Base-by-base conservation (phyloP, 2,329 filamentous ascomycete genomes). In the Aureobasidium sp. region DNA sequence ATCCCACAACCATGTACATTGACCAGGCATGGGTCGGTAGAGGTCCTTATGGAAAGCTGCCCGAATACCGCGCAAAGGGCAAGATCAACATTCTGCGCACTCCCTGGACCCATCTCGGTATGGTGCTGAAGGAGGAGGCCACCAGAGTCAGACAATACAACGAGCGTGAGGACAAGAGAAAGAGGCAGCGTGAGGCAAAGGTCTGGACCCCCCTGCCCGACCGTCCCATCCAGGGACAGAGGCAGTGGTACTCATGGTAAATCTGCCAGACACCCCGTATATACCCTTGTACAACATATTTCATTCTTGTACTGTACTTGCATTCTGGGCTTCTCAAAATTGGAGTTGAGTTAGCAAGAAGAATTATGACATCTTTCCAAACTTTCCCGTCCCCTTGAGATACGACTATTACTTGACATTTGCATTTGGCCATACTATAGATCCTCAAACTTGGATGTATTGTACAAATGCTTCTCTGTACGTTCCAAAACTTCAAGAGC, bases 231-330 rank as follows among this genome's bases (percentile, higher is more conserved):
- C 91, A 91, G 68, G 90, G 90, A 42, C 95, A 98, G 83, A 88
- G 93, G 72, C 95, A 94, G 76, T 97, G 96, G 79, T 97, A 97
- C 80, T 89, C 92, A 68, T 99, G 95, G 95, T 98, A 91, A 69
- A 64, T 10, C 25, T 25, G 31, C 58, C 58, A 40, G 29, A 29
- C n/a, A 2, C 20, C 25, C 20, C 47, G 59, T 53, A 62, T 51
- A 62, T 62, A 62, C 47, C 59, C 59, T 62, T 62, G 59, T 62
- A 62, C 59, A 62, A 62, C 42, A 62, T 43, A 18, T 62, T 40
- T 50, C 18, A n/a, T 61, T 61, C 58, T 29, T 50, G 31, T 40
- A 50, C 45, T 23, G 43, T 61, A 48, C 45, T 50, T 50, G 58
- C 43, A 50, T 61, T n/a, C 58, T 48, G 45, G 58, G 55, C 43